Evolutionary conservation across 257 asterid genomes (phyloP), one percentile per base, ranked within the genome.

Genomic region (Hygrophila difformis): DNA sequence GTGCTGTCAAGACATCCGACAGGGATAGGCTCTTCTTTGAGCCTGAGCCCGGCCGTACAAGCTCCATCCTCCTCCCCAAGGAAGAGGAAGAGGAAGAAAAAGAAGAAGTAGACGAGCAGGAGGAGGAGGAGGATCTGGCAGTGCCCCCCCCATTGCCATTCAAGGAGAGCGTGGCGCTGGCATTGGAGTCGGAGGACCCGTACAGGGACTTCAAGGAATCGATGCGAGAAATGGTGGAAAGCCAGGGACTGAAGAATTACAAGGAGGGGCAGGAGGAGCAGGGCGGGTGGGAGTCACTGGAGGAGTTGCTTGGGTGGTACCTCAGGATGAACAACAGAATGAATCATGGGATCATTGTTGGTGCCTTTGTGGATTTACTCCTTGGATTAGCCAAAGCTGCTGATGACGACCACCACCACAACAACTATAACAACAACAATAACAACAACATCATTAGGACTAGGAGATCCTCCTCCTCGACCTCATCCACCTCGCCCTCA

Each of bases 151-250:
- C 12, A 39, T 2, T 52, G 26, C 81, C 82, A 5, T 69, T 70
- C 39, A 64, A 77, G 60, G 91, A 76, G 15, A 80, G 93, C 31
- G 69, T 81, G 55, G 82, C 77, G 28, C 43, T 84, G 38, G 93
- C 84, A 0, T 5, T 88, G 82, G 93, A 81, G 8, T 84, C 97
- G 2, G 77, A 79, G 0, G 79, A 88, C 53, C 97, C 97, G 10
- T 88, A 74, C 49, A 10, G 47, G 59, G 97, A 88, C 43, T 88
- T 88, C 93, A 88, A 73, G 81, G 72, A 49, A 34, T 88, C 97
- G 3, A 88, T 88, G 87, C 60, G 66, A 26, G 97, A 88, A 24
- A 84, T 88, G 97, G 86, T 88, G 74, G 89, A 84, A 74, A 67
- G 63, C 33, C 77, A 76, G 47, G 94, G 85, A 1, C 8, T 84